phyloP scores from a whole-genome alignment of 2,329 filamentous ascomycete species.

The Colletotrichum noveboracense region DNA sequence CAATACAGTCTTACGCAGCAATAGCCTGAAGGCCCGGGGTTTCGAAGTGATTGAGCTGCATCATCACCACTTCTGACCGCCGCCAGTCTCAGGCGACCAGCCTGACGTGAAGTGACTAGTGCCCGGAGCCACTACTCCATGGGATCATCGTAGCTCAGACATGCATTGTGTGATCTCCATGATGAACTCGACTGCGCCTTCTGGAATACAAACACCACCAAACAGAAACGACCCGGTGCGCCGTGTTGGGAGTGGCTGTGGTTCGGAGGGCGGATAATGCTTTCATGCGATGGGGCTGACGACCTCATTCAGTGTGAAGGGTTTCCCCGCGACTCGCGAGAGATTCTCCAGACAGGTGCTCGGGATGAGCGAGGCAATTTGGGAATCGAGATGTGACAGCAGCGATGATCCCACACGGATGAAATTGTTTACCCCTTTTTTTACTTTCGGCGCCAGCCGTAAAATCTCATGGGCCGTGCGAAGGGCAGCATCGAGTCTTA shows the following conservation, averaged over 20 bases:
- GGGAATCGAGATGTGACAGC: background rate
- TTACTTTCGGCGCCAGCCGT: slow-evolving; percentile 5
- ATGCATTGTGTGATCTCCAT: background rate
- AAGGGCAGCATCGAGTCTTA: background rate
- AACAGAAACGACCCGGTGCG: background rate
- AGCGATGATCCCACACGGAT: background rate
- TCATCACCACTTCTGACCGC: background rate
- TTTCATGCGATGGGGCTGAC: background rate
- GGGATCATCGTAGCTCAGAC: background rate
- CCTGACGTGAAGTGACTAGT: background rate
- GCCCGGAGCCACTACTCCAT: background rate
- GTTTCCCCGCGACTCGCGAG: background rate
- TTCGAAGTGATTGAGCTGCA: slow-evolving; percentile 6
- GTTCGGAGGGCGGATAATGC: background rate
- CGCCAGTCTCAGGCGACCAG: background rate
- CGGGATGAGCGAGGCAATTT: background rate
- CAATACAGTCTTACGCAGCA: background rate
- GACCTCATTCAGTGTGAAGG: background rate
- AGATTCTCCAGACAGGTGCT: background rate
- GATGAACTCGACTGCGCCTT: background rate
- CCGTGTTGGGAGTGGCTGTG: background rate
- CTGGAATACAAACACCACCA: background rate
- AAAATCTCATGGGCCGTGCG: background rate
- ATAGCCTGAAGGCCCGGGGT: background rate
- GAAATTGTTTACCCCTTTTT: slow-evolving; percentile 1